phyloP scores from a whole-genome alignment of 495 filamentous ascomycete species.

The Aspergillus campestris region DNA sequence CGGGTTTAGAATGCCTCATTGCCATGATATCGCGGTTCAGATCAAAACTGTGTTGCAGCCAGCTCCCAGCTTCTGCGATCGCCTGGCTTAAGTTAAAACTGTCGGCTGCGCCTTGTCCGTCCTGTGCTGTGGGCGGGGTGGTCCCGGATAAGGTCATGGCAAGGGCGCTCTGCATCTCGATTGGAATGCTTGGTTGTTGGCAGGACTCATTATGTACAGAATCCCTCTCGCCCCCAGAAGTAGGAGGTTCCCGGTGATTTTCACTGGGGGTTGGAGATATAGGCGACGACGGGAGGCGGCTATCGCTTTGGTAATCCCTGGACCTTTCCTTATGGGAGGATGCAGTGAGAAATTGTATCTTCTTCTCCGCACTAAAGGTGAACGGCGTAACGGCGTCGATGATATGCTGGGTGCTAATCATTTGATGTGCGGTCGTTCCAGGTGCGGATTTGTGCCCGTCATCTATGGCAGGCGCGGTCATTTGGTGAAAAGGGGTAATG shows the following conservation, averaged over 20 bases:
- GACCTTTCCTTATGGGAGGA: slow-evolving; percentile 4
- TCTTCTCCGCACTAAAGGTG: slow-evolving; percentile 37
- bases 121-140: slow-evolving; percentile 27
- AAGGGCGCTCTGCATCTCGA: slow-evolving; percentile 12
- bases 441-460: background rate
- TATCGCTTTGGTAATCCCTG: slow-evolving; percentile 10
- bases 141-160: slow-evolving; percentile 27
- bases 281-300: slow-evolving; percentile 5
- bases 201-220: background rate
- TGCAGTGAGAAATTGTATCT: slow-evolving; percentile 9
- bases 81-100: slow-evolving; percentile 36
- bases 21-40: slow-evolving; percentile 22
- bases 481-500: slow-evolving; percentile 28
- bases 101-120: slow-evolving; percentile 28
- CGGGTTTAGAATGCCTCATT: slow-evolving; percentile 6
- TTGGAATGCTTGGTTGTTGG: background rate
- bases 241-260: background rate
- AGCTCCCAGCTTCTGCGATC: slow-evolving; percentile 38
- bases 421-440: slow-evolving; percentile 14
- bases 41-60: slow-evolving; percentile 37
- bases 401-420: slow-evolving; percentile 43
- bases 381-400: slow-evolving; percentile 43
- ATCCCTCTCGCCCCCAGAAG: background rate
- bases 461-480: slow-evolving; percentile 10
- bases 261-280: slow-evolving; percentile 1